These are phyloP conservation scores for Sporothrix brasiliensis DNA, from an alignment of 2,329 filamentous ascomycete species.

Conservation along the genomic window DNA sequence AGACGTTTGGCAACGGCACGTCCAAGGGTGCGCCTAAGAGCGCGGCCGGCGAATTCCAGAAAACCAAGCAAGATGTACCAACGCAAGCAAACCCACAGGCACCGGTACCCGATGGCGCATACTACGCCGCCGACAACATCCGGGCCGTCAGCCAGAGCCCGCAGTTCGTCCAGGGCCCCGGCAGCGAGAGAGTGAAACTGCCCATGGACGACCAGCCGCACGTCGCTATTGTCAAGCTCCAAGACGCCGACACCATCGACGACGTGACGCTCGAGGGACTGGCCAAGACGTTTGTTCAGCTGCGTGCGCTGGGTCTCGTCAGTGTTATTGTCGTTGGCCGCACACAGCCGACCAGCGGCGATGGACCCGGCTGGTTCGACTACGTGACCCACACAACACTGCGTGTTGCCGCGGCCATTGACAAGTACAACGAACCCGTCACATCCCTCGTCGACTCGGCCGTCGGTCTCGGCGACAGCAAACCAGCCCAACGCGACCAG, in stretches of 20 bases:
- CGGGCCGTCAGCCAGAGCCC: conserved; percentile 42
- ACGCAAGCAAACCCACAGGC: conserved; percentile 37
- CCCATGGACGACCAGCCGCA: conserved; percentile 57
- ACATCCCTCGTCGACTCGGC: conserved; percentile 68
- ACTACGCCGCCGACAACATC: conserved; percentile 37
- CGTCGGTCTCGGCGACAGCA: conserved; percentile 46
- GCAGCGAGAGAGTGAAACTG: conserved; percentile 35
- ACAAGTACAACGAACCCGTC: conserved; percentile 67
- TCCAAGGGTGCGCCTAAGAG: conserved; percentile 38
- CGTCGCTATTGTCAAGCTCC: conserved; percentile 83
- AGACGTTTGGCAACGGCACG: conserved; percentile 68
- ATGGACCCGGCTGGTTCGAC: conserved; percentile 45
- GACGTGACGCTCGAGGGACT: conserved; percentile 72
- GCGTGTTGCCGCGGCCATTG: conserved; percentile 74
- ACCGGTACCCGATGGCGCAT: not conserved
- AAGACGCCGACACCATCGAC: conserved; percentile 70
- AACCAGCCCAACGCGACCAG: not conserved
- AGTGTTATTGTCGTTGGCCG: conserved; percentile 85
- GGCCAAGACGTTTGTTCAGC: conserved; percentile 79
- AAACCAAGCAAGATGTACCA: conserved; percentile 30
- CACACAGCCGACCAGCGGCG: conserved; percentile 40
- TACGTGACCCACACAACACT: conserved; percentile 64
- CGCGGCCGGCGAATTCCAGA: conserved; percentile 39
- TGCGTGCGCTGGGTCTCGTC: conserved; percentile 77
- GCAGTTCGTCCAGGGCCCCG: conserved; percentile 45